Conservation (phyloP, 2,329 filamentous ascomycete species). For the Colletotrichum sp. region DNA sequence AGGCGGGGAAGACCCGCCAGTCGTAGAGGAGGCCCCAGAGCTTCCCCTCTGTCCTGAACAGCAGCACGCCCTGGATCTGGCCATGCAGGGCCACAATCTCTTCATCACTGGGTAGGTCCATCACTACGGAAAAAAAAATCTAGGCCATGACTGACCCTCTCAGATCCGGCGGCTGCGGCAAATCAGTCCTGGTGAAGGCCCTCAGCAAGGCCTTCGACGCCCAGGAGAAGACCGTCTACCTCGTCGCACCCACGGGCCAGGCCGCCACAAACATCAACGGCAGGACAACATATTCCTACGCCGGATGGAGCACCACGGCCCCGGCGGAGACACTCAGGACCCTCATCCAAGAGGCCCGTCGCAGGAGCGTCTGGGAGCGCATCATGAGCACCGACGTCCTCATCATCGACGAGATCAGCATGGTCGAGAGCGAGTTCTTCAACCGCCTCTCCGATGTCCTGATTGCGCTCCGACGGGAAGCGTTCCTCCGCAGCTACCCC, state of each 20-base stretch:
- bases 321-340: not conserved
- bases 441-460: conserved; percentile 59
- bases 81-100: not conserved
- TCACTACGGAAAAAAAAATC: not conserved
- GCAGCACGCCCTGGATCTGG: not conserved
- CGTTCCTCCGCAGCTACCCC: not conserved
- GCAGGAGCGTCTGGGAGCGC: conserved; percentile 36
- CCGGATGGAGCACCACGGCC: not conserved
- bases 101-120: not conserved
- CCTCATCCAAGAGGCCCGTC: not conserved
- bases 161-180: not conserved
- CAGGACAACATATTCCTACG: not conserved
- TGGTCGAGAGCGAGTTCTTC: conserved; percentile 69
- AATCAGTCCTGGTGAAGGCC: not conserved
- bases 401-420: conserved; percentile 70
- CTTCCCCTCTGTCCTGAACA: not conserved
- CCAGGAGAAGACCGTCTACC: not conserved
- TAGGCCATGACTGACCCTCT: not conserved
- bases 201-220: not conserved
- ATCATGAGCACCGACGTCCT: conserved; percentile 55
- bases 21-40: not conserved
- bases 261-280: not conserved
- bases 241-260: not conserved
- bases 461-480: not conserved
- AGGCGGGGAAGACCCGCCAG: not conserved